Percentiles rank a stretch among this genome's conserved stretches.
These are phyloP conservation scores for Kazachstania taianensis DNA, from an alignment of 805 yeast species.

Conservation along the genomic window DNA sequence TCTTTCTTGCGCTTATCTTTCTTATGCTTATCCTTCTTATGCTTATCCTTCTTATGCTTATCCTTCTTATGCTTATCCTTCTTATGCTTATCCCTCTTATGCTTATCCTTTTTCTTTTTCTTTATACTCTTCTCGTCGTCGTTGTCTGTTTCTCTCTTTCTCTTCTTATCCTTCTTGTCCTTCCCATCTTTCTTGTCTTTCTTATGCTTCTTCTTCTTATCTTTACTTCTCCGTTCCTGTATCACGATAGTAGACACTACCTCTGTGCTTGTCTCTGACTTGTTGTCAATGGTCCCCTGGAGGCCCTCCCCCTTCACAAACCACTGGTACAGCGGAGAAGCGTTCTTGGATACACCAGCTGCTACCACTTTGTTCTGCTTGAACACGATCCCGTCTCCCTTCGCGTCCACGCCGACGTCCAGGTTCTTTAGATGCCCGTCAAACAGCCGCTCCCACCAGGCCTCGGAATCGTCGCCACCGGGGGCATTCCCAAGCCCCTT, in stretches of 20 bases:
- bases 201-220: conserved; percentile 7
- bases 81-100: conserved; percentile 20
- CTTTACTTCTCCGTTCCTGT: conserved; percentile 4
- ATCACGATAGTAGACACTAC: conserved; percentile 3
- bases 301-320: conserved; percentile 83
- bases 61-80: conserved; percentile 14
- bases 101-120: conserved; percentile 17
- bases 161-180: conserved; percentile 16
- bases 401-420: conserved; percentile 38
- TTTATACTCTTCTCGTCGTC: conserved; percentile 16
- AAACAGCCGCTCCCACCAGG: conserved; percentile 96
- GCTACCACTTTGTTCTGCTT: conserved; percentile 42
- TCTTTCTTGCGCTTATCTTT: conserved; percentile 6
- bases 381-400: conserved; percentile 38
- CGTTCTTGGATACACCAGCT: conserved; percentile 37
- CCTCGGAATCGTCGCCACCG: conserved; percentile 59
- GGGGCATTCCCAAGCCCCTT: conserved; percentile 80
- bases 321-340: conserved; percentile 71
- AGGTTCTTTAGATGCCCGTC: conserved; percentile 83
- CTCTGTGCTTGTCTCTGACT: conserved; percentile 5
- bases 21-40: conserved; percentile 17
- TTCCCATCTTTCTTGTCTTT: conserved; percentile 5
- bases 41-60: conserved; percentile 13
- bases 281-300: conserved; percentile 56
- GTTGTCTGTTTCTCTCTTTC: conserved; percentile 16